phyloP scores from a whole-genome alignment of 2,329 filamentous ascomycete genomes.

The Penicillium sp. region DNA sequence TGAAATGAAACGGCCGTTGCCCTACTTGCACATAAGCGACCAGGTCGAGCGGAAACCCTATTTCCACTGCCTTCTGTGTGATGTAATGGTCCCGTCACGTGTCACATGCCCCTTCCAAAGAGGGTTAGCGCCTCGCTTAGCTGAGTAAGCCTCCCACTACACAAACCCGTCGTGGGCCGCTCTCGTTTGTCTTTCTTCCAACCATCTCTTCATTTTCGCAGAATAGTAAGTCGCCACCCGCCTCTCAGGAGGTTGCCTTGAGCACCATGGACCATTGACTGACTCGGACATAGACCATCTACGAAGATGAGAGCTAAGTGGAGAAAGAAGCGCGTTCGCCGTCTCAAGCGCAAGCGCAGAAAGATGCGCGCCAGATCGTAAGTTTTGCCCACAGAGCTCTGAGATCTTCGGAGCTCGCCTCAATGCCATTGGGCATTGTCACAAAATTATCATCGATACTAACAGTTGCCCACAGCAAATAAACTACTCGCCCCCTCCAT shows the following conservation, averaged over 20 bases:
- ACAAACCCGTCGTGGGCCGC: conserved; percentile 38
- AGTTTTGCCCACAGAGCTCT: conserved; percentile 44
- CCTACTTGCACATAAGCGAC: conserved; percentile 4
- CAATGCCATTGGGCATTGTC: neutral
- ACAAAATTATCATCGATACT: conserved; percentile 22
- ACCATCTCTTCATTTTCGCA: conserved; percentile 47
- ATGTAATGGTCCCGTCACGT: conserved; percentile 18
- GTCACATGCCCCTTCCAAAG: conserved; percentile 1
- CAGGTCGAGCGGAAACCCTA: conserved; percentile 13
- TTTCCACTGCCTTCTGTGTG: conserved; percentile 16
- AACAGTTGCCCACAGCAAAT: conserved; percentile 56
- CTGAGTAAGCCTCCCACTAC: conserved; percentile 44
- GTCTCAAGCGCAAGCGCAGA: conserved; percentile 99
- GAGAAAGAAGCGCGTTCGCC: conserved; percentile 99
- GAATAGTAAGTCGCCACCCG: conserved; percentile 39
- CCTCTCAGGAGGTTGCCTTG: neutral
- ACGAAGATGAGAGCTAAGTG: conserved; percentile 87
- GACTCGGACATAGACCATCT: conserved; percentile 33
- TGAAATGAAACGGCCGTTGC: neutral
- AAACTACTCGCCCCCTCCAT: conserved; percentile 61
- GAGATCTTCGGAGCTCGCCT: neutral
- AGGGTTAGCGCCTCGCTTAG: conserved; percentile 24
- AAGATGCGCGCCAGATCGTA: conserved; percentile 98
- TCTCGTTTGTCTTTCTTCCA: conserved; percentile 38
- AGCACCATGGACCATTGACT: conserved; percentile 13